Evolutionary conservation across 2,329 filamentous ascomycete genomes (phyloP), one percentile per base, ranked within the genome.

Genomic region (Nothophaeocryptopus gaeumannii): DNA sequence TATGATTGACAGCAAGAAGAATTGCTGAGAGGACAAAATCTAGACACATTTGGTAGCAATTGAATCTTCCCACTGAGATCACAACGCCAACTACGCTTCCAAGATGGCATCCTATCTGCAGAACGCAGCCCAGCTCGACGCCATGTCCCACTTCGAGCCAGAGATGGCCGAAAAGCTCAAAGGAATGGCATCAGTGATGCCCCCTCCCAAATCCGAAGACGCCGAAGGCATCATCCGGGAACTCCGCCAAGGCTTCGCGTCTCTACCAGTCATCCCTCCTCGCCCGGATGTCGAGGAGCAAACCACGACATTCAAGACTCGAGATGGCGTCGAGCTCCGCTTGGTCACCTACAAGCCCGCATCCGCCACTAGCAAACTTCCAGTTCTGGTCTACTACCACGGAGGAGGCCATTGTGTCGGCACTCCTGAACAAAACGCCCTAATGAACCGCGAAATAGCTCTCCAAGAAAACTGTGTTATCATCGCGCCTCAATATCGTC

Each of bases 401-500:
- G 51, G 54, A 9, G 51, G 54, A 5, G 54, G 54, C 4, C 35
- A 39, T 13, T 54, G 51, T 16, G 32, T 56, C n/a, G 54, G 54
- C 1, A 51, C 32, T 10, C 54, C 54, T 7, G 54, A 56, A 16
- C 45, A 43, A 36, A 51, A 49, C 15, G 36, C 39, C 2, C 29
- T 14, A n/a, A 38, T 55, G 38, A 52, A 42, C 20, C 52, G 44
- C 12, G 34, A 47, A 14, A 46, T 52, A 5, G 53, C 41, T 2
- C 38, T 39, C 4, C 16, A 51, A 12, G 50, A 58, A 36, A 14
- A 42, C 4, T 49, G 45, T 30, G 42, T 57, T 1, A 49, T 53
- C 10, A 40, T 57, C 3, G 50, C 49, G 5, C 51, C 54, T 16
- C 43, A 53, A 30, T 78, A 79, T 52, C 69, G 76, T 3, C 69